Percentiles rank a stretch among this genome's conserved stretches.
phyloP scores from a whole-genome alignment of 805 yeast genomes.

The Candida chauliodis region DNA sequence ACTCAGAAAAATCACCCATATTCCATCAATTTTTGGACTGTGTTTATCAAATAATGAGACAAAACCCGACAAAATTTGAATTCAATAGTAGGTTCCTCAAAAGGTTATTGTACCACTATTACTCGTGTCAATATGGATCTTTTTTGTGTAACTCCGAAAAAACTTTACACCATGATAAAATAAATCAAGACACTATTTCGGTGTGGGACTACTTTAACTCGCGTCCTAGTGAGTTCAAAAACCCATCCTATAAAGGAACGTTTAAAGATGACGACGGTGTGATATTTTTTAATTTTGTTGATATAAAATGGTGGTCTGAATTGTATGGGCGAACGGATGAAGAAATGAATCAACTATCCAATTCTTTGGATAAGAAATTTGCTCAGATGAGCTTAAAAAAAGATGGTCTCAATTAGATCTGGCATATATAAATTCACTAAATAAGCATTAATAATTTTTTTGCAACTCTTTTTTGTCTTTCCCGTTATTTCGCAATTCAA shows the following conservation, averaged over 20 bases:
- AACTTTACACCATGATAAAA: conserved; percentile 43
- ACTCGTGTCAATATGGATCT: conserved; percentile 94
- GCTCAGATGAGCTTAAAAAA: conserved; percentile 29
- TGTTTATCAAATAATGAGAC: conserved; percentile 72
- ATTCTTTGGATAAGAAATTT: conserved; percentile 38
- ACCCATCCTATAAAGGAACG: conserved; percentile 36
- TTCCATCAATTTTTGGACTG: conserved; percentile 94
- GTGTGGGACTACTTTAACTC: conserved; percentile 95
- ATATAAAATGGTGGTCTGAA: conserved; percentile 87
- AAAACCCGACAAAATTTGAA: conserved; percentile 72
- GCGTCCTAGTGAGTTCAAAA: conserved; percentile 64
- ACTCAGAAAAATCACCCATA: conserved; percentile 64
- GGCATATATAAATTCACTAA: background rate
- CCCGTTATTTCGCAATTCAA: conserved; percentile 3
- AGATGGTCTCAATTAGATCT: background rate
- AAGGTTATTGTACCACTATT: conserved; percentile 78
- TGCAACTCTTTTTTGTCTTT: background rate
- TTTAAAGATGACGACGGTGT: conserved; percentile 31
- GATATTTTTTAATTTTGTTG: conserved; percentile 57
- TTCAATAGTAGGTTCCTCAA: conserved; percentile 86
- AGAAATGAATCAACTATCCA: conserved; percentile 42
- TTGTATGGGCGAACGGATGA: conserved; percentile 72
- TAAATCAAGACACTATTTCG: conserved; percentile 53
- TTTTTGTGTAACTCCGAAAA: conserved; percentile 74
- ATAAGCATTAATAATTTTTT: background rate